phyloP scores from a whole-genome alignment of 2,329 filamentous ascomycete genomes.

The Fusarium staphyleae region DNA sequence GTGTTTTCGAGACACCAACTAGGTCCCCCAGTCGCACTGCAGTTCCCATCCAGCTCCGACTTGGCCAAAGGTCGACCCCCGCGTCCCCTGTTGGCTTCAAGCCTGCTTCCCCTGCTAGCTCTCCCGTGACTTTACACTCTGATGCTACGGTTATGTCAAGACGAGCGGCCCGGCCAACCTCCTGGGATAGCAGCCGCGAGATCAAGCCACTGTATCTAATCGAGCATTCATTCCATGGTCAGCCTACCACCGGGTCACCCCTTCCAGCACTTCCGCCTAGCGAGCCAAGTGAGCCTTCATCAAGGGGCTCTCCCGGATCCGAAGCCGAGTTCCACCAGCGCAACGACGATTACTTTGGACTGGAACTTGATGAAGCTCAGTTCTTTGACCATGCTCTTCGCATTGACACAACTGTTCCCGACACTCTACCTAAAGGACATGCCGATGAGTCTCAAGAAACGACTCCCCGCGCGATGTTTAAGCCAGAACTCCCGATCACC shows the following conservation, averaged over 20 bases:
- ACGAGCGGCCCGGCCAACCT: slow-evolving; percentile 59
- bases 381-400: slow-evolving; percentile 43
- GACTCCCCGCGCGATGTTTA: slow-evolving; percentile 69
- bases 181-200: slow-evolving; percentile 71
- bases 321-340: slow-evolving; percentile 40
- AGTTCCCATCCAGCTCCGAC: slow-evolving; percentile 63
- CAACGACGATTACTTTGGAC: slow-evolving; percentile 41
- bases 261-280: slow-evolving; percentile 60
- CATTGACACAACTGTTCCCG: slow-evolving; percentile 50
- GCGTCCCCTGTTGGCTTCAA: slow-evolving; percentile 51
- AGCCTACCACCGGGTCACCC: slow-evolving; percentile 46
- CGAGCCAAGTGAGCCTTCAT: slow-evolving; percentile 52
- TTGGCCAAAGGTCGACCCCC: slow-evolving; percentile 56
- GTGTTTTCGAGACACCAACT: slow-evolving; percentile 54
- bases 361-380: slow-evolving; percentile 25
- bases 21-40: slow-evolving; percentile 65
- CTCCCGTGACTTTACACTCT: slow-evolving; percentile 43
- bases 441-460: slow-evolving; percentile 68
- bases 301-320: slow-evolving; percentile 46
- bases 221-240: slow-evolving; percentile 62
- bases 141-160: slow-evolving; percentile 47
- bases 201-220: slow-evolving; percentile 85
- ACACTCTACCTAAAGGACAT: slow-evolving; percentile 50
- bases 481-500: slow-evolving; percentile 41
- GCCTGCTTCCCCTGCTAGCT: slow-evolving; percentile 48